These are phyloP conservation scores for Coemansia sp. DNA, from an alignment of 192 early-diverging fungal genomes.

Conservation along the genomic window DNA sequence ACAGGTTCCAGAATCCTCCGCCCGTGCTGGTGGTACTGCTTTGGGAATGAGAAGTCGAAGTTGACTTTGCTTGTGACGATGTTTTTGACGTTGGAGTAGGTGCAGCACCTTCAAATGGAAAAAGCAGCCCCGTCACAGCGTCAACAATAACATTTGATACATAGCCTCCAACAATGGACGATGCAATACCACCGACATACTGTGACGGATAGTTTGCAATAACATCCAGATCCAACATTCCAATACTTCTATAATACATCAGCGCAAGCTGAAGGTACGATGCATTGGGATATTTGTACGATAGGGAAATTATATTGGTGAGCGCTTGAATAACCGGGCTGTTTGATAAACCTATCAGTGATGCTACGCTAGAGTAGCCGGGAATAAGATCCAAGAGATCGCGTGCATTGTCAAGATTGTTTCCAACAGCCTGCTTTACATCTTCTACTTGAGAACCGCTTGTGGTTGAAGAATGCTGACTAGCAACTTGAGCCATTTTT, in stretches of 20 bases:
- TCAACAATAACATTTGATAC: slow-evolving; percentile 30
- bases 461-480: not conserved
- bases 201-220: slow-evolving; percentile 30
- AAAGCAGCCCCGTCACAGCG: slow-evolving; percentile 13
- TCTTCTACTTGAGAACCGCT: not conserved
- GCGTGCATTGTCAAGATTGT: slow-evolving; percentile 14
- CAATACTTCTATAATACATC: slow-evolving; percentile 36
- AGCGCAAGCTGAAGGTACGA: slow-evolving; percentile 26
- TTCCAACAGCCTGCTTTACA: slow-evolving; percentile 6
- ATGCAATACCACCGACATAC: slow-evolving; percentile 31
- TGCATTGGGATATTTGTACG: slow-evolving; percentile 31
- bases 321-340: slow-evolving; percentile 18
- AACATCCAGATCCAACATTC: slow-evolving; percentile 29
- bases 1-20: not conserved
- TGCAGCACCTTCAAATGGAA: not conserved
- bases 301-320: slow-evolving; percentile 19
- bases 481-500: not conserved
- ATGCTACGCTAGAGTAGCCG: slow-evolving; percentile 3
- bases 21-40: not conserved
- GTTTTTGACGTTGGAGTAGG: not conserved
- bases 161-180: slow-evolving; percentile 34
- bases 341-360: slow-evolving; percentile 7
- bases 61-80: not conserved
- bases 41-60: not conserved
- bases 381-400: slow-evolving; percentile 23